Evolutionary conservation across 2,329 filamentous ascomycete species (phyloP), one percentile per base, ranked within the genome.

Genomic region (Lachnellula willkommii): DNA sequence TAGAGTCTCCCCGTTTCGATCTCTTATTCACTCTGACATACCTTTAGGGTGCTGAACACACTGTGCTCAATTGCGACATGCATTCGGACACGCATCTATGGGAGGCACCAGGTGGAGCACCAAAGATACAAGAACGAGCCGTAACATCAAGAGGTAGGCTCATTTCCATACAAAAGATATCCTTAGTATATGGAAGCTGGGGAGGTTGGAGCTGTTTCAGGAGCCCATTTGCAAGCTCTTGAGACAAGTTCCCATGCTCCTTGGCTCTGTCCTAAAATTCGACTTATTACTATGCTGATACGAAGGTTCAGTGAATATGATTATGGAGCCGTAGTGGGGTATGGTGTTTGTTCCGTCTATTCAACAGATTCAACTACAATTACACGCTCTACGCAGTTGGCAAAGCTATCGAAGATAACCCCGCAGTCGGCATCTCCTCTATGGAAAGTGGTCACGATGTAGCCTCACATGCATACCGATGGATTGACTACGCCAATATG

Each of bases 381-480:
- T 74, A 75, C 55, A 76, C 74, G 1, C 68, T 73, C 1, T 76
- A 71, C 54, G 73, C 73, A 1, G 68, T 76, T 6, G 72, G 70
- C 1, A 63, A 69, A 17, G 73, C 74, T 1, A 66, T 75, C 60
- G 69, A 75, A 58, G 64, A 71, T 40, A 74, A 75, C 58, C 72
- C 72, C 0, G 65, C 65, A 17, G 73, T 74, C 50, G 73, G 69
- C 6, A 66, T 71, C 51, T 72, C 71, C 4, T 72, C 71, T 28
- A 69, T 74, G 2, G 66, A 71, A 36, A 70, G 74, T 28, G 71
- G 72, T 2, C 72, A 75, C 55, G 73, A 75, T 60, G 71, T 75
- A 43, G 72, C 70, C 2, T 70, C 70, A 14, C 74, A 76, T 58
- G 74, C 72, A 15, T 68, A 72, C 26, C 59, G 72, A 47, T 77